These are phyloP conservation scores for Heliosperma pusillum DNA, from an alignment of 148 eudicot species.

Conservation along the genomic window DNA sequence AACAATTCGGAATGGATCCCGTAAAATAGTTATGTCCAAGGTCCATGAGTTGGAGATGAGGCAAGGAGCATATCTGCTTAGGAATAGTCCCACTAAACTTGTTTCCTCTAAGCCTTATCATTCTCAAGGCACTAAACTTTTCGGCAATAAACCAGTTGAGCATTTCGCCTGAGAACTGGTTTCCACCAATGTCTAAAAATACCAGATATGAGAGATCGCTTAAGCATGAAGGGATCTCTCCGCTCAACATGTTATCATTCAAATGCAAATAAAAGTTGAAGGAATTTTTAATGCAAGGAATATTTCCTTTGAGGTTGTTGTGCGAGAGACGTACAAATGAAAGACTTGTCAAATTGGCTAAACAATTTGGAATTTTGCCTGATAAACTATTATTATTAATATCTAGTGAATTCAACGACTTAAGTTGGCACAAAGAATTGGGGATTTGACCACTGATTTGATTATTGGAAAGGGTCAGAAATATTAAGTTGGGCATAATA, in stretches of 20 bases:
- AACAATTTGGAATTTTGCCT: constrained; percentile 15
- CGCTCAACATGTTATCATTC: not conserved
- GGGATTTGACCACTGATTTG: constrained; percentile 8
- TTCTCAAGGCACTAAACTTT: not conserved
- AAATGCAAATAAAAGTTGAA: not conserved
- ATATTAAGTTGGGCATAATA: not conserved
- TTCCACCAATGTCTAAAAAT: constrained; percentile 18
- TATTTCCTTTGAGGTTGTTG: constrained; percentile 23
- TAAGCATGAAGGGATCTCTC: not conserved
- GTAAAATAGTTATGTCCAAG: constrained; percentile 5
- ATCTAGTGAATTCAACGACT: not conserved
- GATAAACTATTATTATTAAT: constrained; percentile 10
- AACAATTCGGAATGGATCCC: constrained; percentile 14
- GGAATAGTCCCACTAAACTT: constrained; percentile 12
- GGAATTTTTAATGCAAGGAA: constrained; percentile 14
- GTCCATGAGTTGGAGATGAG: constrained; percentile 13
- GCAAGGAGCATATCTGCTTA: constrained; percentile 10
- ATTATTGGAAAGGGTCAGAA: not conserved
- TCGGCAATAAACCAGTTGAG: not conserved
- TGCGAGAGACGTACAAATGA: not conserved
- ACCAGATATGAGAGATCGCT: not conserved
- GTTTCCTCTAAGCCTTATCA: not conserved
- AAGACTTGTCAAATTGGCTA: not conserved
- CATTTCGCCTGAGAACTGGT: constrained; percentile 7
- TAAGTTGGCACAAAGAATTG: constrained; percentile 11